phyloP scores from a whole-genome alignment of 352 stramenopile genomes.

The Globisporangium rhizosaccharum region DNA sequence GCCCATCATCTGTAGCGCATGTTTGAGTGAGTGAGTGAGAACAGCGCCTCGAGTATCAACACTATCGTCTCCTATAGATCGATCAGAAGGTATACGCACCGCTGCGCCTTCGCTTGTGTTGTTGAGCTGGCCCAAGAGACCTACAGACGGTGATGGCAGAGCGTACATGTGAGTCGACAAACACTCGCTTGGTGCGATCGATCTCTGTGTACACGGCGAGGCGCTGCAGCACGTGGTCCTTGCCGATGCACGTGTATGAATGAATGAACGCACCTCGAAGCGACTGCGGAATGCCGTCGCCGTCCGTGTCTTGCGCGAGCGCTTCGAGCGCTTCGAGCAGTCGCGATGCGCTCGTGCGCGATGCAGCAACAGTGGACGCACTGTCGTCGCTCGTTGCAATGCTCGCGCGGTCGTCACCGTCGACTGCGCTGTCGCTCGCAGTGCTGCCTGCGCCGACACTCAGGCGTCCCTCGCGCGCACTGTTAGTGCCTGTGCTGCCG shows the following conservation, averaged over 20 bases:
- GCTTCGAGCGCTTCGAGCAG: constrained; percentile 54
- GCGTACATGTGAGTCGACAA: background rate
- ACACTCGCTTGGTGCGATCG: background rate
- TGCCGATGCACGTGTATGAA: background rate
- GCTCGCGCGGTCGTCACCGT: constrained; percentile 3
- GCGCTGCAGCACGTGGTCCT: background rate
- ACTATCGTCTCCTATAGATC: background rate
- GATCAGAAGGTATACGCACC: background rate
- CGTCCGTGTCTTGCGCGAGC: constrained; percentile 30
- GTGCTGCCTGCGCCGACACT: background rate
- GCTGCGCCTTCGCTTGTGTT: constrained; percentile 5
- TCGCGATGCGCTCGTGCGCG: constrained; percentile 23
- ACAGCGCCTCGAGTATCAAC: no score
- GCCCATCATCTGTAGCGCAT: constrained; percentile 17
- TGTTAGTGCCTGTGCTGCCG: background rate
- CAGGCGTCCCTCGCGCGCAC: background rate
- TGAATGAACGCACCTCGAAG: constrained; percentile 18
- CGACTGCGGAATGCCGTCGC: constrained; percentile 30
- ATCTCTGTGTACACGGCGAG: background rate
- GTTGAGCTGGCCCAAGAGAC: constrained; percentile 4
- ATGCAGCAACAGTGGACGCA: background rate
- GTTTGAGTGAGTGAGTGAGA: background rate
- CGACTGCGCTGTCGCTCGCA: constrained; percentile 1
- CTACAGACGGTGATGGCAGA: background rate
- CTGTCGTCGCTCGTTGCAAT: background rate